A percentile compares a stretch with the other conserved stretches of the same genome.
phyloP scores from a whole-genome alignment of 129 eudicot genomes.

The sunflower (Helianthus annuus) region DNA sequence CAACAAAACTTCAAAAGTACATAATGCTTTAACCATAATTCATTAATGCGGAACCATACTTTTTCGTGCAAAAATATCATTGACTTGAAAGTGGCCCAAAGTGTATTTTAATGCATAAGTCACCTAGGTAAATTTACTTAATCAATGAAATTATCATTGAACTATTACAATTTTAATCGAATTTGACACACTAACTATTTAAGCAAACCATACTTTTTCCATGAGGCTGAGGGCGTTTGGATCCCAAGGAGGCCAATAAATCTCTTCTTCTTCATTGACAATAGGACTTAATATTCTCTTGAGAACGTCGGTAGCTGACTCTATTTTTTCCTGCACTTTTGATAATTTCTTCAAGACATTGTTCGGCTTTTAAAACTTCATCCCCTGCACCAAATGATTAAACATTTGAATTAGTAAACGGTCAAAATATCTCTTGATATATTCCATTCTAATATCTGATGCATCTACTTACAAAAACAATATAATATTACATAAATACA shows the following conservation, averaged over 20 bases:
- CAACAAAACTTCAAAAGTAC: too few species aligned
- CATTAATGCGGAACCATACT: too few species aligned
- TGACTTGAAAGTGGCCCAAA: background rate
- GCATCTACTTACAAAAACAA: background rate
- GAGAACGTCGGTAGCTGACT: conserved; percentile 91
- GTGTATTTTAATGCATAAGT: background rate
- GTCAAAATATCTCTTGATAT: background rate
- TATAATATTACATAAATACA: background rate
- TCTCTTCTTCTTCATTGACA: conserved; percentile 72
- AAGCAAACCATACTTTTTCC: conserved; percentile 56
- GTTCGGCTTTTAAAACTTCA: conserved; percentile 72
- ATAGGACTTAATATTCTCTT: conserved; percentile 72
- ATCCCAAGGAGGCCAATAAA: conserved; percentile 86
- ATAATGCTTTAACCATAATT: too few species aligned
- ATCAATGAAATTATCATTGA: background rate
- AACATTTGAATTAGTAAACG: background rate
- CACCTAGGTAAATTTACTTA: background rate
- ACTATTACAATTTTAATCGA: background rate
- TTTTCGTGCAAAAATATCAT: conserved; percentile 49
- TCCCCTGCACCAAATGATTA: conserved; percentile 52
- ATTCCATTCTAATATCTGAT: background rate
- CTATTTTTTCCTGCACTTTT: conserved; percentile 94
- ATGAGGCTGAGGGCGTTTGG: conserved; percentile 71
- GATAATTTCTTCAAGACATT: conserved; percentile 83
- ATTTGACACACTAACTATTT: background rate